Percentiles rank a stretch among this genome's conserved stretches.
Conservation (phyloP, 208 protist species). For the Angomonas ambiguus region DNA sequence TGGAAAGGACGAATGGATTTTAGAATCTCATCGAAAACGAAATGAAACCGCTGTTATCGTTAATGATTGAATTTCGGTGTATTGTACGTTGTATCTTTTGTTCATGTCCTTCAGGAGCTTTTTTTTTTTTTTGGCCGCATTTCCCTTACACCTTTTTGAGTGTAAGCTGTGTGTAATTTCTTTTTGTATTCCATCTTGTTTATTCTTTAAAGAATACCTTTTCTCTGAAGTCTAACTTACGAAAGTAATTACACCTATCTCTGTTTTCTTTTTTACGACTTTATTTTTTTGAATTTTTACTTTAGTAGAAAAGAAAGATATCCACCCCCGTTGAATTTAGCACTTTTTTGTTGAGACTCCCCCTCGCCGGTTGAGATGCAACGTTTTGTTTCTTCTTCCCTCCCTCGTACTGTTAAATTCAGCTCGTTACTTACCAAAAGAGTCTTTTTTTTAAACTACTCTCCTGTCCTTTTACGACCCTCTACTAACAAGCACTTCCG, state of each 20-base stretch:
- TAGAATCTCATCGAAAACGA: background rate
- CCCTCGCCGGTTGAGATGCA: no score
- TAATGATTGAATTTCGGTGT: background rate
- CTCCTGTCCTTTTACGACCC: background rate
- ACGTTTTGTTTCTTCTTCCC: background rate
- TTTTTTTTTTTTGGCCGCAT: background rate
- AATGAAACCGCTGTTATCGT: background rate
- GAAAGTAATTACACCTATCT: no score
- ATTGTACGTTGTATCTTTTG: slow-evolving; percentile 12
- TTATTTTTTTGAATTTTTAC: no score
- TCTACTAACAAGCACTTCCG: slow-evolving; percentile 27
- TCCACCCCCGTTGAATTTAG: no score
- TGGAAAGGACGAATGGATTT: slow-evolving; percentile 2
- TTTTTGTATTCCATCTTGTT: slow-evolving; percentile 3
- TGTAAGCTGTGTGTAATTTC: background rate
- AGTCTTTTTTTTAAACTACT: background rate
- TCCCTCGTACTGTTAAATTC: background rate
- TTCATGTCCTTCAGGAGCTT: background rate
- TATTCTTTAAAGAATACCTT: background rate
- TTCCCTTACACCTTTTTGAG: background rate
- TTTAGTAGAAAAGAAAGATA: no score
- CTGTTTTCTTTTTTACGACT: background rate
- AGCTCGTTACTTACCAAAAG: background rate
- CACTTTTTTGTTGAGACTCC: no score
- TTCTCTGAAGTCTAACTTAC: slow-evolving; percentile 9